phyloP scores from a whole-genome alignment of 2,329 filamentous ascomycete species.

The Diaporthe vexans region DNA sequence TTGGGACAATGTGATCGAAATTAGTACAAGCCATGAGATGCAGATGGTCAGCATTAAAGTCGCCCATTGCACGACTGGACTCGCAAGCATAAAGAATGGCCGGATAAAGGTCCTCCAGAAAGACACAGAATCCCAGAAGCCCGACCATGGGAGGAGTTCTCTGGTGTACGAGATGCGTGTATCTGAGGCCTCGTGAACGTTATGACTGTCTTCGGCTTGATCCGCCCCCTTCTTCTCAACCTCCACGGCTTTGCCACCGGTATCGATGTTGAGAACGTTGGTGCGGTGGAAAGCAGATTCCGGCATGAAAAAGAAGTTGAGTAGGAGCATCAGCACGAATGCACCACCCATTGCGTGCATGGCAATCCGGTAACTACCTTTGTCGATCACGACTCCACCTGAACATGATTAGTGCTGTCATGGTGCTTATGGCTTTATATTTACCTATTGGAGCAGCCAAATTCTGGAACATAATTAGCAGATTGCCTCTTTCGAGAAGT shows the following conservation, averaged over 20 bases:
- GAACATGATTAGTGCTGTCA: not conserved
- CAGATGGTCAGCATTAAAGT: conserved; percentile 55
- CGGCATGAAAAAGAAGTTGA: conserved; percentile 59
- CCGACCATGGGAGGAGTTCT: not conserved
- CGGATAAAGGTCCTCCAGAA: conserved; percentile 54
- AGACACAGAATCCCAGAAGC: conserved; percentile 40
- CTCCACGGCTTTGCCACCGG: conserved; percentile 42
- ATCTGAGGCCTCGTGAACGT: not conserved
- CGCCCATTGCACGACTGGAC: conserved; percentile 55
- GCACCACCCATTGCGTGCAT: conserved; percentile 57
- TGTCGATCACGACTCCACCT: conserved; percentile 56
- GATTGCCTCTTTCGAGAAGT: not conserved
- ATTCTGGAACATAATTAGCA: conserved; percentile 44
- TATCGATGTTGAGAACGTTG: conserved; percentile 51
- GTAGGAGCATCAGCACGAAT: conserved; percentile 52
- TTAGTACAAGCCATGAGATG: conserved; percentile 51
- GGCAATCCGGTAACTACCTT: conserved; percentile 50
- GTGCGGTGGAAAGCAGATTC: conserved; percentile 54
- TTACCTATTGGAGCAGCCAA: conserved; percentile 55
- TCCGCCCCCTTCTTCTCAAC: conserved; percentile 43
- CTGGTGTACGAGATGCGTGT: not conserved
- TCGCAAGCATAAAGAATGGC: conserved; percentile 53
- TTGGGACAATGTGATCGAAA: conserved; percentile 51
- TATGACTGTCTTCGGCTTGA: conserved; percentile 17
- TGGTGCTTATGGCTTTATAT: not conserved